phyloP scores from a whole-genome alignment of 768 basidiomycete genomes.

The Pleurotus tuoliensis region DNA sequence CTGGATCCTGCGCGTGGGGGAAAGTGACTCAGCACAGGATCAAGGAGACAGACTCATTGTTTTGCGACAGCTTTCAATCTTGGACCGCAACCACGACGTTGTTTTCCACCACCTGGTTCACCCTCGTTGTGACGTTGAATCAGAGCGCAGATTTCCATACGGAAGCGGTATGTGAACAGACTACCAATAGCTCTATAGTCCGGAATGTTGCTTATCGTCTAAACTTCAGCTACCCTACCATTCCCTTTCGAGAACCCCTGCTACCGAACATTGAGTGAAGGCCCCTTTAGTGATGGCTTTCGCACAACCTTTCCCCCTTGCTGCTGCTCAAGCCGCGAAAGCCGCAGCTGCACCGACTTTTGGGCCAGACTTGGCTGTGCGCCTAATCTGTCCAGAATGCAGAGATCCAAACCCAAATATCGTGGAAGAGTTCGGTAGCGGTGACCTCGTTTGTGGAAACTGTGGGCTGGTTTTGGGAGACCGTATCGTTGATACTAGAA shows the following conservation, averaged over 20 bases:
- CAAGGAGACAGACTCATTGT: too few species aligned
- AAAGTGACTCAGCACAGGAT: too few species aligned
- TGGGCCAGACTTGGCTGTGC: slow-evolving; percentile 82
- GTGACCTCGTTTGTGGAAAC: slow-evolving; percentile 92
- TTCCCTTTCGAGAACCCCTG: neutral
- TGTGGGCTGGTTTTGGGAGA: slow-evolving; percentile 96
- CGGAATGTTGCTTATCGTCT: too few species aligned
- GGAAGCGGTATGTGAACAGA: too few species aligned
- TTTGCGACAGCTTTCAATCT: too few species aligned
- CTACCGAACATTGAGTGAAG: neutral
- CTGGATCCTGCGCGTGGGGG: too few species aligned
- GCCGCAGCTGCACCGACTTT: slow-evolving; percentile 53
- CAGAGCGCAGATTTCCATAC: too few species aligned
- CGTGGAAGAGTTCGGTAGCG: slow-evolving; percentile 95
- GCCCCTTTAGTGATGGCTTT: slow-evolving; percentile 48
- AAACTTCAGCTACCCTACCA: neutral
- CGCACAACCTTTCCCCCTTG: slow-evolving; percentile 78
- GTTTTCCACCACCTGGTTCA: too few species aligned
- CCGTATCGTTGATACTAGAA: slow-evolving; percentile 93
- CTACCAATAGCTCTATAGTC: too few species aligned
- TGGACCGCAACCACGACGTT: too few species aligned
- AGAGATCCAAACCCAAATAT: slow-evolving; percentile 91
- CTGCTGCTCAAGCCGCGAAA: slow-evolving; percentile 47
- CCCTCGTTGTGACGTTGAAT: too few species aligned
- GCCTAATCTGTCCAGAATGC: slow-evolving; percentile 94